Evolutionary conservation across 805 yeast genomes (phyloP).

Genomic region (Jamesozyma spencerorum): DNA sequence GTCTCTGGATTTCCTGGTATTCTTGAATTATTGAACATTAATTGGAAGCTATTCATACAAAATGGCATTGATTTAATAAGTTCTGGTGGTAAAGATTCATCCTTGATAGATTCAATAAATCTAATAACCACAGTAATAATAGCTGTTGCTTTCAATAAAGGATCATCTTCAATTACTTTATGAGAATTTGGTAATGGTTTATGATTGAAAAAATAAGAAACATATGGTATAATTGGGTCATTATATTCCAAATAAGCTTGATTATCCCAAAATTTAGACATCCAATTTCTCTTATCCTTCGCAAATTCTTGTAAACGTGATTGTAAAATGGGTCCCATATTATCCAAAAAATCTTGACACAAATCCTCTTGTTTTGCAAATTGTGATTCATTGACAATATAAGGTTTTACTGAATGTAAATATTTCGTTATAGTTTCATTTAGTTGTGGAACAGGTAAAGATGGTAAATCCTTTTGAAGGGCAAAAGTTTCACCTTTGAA

Average conservation of each 20-base stretch:
- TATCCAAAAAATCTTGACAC: constrained; percentile 62
- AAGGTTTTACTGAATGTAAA: constrained; percentile 65
- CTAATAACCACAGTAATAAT: constrained; percentile 56
- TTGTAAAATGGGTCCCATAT: constrained; percentile 63
- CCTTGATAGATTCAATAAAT: constrained; percentile 58
- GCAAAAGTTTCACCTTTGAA: constrained; percentile 61
- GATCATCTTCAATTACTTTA: constrained; percentile 47
- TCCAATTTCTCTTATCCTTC: constrained; percentile 65
- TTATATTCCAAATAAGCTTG: constrained; percentile 84
- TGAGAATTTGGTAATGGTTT: constrained; percentile 43
- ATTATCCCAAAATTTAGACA: constrained; percentile 87
- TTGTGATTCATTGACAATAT: constrained; percentile 42
- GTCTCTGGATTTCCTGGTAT: constrained; percentile 44
- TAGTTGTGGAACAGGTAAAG: constrained; percentile 79
- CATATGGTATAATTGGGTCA: constrained; percentile 92
- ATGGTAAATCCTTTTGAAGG: constrained; percentile 66
- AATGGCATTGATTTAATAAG: constrained; percentile 66
- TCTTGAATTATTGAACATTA: constrained; percentile 85
- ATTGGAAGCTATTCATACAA: constrained; percentile 87
- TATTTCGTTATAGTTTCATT: constrained; percentile 61
- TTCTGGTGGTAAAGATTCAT: constrained; percentile 74
- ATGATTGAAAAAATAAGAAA: constrained; percentile 82
- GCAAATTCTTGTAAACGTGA: constrained; percentile 52
- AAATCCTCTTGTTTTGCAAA: constrained; percentile 40
- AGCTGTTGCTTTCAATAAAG: constrained; percentile 66